phyloP scores from a whole-genome alignment of 352 stramenopile genomes.

The Globisporangium abappressorium region DNA sequence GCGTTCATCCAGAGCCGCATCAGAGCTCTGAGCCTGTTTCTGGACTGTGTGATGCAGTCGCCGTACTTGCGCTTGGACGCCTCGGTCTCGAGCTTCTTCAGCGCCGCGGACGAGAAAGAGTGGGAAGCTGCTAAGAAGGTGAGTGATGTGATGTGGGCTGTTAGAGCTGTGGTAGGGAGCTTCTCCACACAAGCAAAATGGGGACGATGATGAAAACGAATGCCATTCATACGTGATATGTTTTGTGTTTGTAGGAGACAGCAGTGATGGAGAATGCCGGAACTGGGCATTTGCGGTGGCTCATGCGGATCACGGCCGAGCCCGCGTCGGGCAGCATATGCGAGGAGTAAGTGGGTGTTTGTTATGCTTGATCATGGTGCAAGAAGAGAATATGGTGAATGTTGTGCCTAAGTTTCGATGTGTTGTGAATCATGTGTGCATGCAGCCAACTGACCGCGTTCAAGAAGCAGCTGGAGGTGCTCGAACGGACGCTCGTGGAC shows the following conservation, averaged over 20 bases:
- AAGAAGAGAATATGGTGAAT: neutral
- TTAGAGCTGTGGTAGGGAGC: neutral
- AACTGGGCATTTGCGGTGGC: conserved; percentile 59
- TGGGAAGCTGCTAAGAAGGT: conserved; percentile 60
- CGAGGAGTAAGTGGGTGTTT: conserved; percentile 33
- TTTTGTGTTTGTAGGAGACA: conserved; percentile 14
- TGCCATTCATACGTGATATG: too few species aligned
- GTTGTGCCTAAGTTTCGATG: neutral
- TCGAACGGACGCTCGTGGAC: conserved; percentile 47
- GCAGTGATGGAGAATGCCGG: conserved; percentile 59
- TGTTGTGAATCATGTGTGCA: neutral
- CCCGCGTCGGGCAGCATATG: conserved; percentile 23
- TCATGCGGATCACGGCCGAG: conserved; percentile 48
- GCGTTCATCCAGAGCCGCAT: conserved; percentile 61
- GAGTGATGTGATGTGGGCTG: conserved; percentile 9
- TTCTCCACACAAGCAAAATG: too few species aligned
- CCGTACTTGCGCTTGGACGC: conserved; percentile 58
- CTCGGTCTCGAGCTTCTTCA: conserved; percentile 52
- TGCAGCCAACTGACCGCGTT: conserved; percentile 45
- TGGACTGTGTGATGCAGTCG: conserved; percentile 51
- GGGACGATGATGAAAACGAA: too few species aligned
- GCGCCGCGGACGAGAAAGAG: conserved; percentile 37
- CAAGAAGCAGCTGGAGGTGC: conserved; percentile 56
- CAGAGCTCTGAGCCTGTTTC: conserved; percentile 52
- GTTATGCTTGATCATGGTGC: neutral